Evolutionary conservation across 2,329 filamentous ascomycete species (phyloP).

Genomic region (Tolypocladium inflatum): DNA sequence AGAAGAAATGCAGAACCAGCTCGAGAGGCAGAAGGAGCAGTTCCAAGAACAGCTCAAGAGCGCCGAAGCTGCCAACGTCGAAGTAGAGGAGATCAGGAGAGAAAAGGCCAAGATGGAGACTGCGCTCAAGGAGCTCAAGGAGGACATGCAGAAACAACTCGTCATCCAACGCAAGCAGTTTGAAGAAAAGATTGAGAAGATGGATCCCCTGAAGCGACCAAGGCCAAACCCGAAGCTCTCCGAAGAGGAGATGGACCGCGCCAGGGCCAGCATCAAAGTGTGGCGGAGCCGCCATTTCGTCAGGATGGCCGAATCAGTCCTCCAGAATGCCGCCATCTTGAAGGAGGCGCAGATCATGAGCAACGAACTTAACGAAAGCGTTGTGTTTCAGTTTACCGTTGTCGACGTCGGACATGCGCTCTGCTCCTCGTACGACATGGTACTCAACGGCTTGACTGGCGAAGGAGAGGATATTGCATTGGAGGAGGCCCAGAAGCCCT

Average conservation of each 20-base stretch:
- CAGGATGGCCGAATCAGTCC: conserved; percentile 82
- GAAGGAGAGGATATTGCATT: conserved; percentile 78
- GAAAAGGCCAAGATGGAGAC: conserved; percentile 84
- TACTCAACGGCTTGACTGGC: conserved; percentile 78
- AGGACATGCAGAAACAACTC: conserved; percentile 82
- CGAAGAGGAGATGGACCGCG: conserved; percentile 62
- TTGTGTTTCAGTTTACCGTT: conserved; percentile 91
- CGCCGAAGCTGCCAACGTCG: conserved; percentile 64
- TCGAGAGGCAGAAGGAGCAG: conserved; percentile 78
- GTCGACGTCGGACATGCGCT: conserved; percentile 81
- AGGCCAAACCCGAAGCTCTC: conserved; percentile 56
- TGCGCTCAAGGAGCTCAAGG: conserved; percentile 65
- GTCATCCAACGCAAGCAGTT: conserved; percentile 75
- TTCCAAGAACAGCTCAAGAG: conserved; percentile 69
- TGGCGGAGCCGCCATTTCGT: conserved; percentile 86
- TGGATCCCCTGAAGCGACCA: conserved; percentile 54
- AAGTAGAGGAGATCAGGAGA: conserved; percentile 73
- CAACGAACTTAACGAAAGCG: conserved; percentile 85
- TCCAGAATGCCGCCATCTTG: conserved; percentile 77
- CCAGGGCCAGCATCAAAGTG: conserved; percentile 55
- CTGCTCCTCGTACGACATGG: conserved; percentile 93
- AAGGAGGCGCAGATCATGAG: conserved; percentile 99
- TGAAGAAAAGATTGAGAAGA: conserved; percentile 72
- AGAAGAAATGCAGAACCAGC: conserved; percentile 73
- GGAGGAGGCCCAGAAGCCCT: conserved; percentile 77